phyloP scores from a whole-genome alignment of 2,329 filamentous ascomycete species.

The Curvularia hawaiiensis region DNA sequence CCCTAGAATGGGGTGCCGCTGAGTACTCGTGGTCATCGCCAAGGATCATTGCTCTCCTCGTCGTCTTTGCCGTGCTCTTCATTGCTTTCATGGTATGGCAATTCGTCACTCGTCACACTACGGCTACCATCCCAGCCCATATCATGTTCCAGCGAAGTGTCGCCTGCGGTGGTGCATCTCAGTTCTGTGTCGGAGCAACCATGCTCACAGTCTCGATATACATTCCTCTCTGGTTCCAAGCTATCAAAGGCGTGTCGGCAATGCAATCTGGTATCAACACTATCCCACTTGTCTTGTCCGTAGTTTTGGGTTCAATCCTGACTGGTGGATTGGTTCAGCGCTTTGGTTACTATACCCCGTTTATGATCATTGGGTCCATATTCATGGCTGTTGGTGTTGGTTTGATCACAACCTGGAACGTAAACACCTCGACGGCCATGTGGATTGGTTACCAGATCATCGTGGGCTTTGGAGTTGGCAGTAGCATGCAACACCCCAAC shows the following conservation, averaged over 20 bases:
- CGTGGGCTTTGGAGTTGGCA: slow-evolving; percentile 47
- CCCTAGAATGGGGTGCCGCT: slow-evolving; percentile 55
- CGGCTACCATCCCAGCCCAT: slow-evolving; percentile 51
- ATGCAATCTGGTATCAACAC: slow-evolving; percentile 53
- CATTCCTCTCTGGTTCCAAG: slow-evolving; percentile 54
- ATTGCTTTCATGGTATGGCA: slow-evolving; percentile 49
- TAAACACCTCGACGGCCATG: slow-evolving; percentile 35
- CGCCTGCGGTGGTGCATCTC: slow-evolving; percentile 45
- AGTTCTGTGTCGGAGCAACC: slow-evolving; percentile 48
- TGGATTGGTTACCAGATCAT: slow-evolving; percentile 43
- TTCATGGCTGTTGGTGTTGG: slow-evolving; percentile 53
- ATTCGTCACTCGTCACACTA: slow-evolving; percentile 45
- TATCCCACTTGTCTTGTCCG: slow-evolving; percentile 52
- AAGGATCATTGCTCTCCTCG: slow-evolving; percentile 50
- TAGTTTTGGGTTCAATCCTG: slow-evolving; percentile 50
- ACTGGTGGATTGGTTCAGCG: slow-evolving; percentile 47
- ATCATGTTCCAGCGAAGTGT: slow-evolving; percentile 51
- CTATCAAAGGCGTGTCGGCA: slow-evolving; percentile 51
- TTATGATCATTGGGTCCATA: slow-evolving; percentile 50
- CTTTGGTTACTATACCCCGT: slow-evolving; percentile 56
- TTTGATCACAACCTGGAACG: slow-evolving; percentile 50
- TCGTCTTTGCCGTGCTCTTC: slow-evolving; percentile 48
- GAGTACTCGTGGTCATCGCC: slow-evolving; percentile 51
- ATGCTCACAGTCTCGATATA: slow-evolving; percentile 49
- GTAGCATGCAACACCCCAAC: slow-evolving; percentile 53